Percentiles rank a stretch among this genome's conserved stretches.
phyloP scores from a whole-genome alignment of 306 rosid species.

The Begonia loranthoides region DNA sequence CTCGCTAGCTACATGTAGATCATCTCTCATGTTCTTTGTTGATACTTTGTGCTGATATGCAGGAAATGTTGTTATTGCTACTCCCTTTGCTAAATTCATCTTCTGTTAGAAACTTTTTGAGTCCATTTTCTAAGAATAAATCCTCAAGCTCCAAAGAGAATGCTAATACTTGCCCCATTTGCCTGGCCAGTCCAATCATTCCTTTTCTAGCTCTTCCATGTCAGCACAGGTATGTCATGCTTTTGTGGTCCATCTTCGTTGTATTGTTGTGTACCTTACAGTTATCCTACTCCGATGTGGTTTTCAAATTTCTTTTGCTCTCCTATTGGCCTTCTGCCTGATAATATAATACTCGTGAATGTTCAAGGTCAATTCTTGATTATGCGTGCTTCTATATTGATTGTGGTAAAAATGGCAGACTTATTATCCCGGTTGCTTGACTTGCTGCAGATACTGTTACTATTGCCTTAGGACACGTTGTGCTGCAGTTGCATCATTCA shows the following conservation, averaged over 20 bases:
- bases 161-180: conserved; percentile 60
- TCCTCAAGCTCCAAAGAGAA: conserved; percentile 63
- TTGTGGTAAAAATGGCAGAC: too few species aligned
- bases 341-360: not conserved
- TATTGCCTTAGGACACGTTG: conserved; percentile 94
- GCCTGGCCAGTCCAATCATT: conserved; percentile 73
- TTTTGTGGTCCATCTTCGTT: not conserved
- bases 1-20: too few species aligned
- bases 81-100: conserved; percentile 97
- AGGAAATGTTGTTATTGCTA: conserved; percentile 93
- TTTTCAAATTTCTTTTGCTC: not conserved
- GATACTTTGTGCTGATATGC: conserved; percentile 23
- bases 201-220: conserved; percentile 92
- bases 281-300: not conserved
- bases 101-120: conserved; percentile 58
- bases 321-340: not conserved
- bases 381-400: not conserved
- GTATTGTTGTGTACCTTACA: not conserved
- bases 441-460: conserved; percentile 68
- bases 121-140: conserved; percentile 84
- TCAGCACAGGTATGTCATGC: conserved; percentile 64
- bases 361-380: not conserved
- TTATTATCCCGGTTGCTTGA: not conserved
- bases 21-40: too few species aligned
- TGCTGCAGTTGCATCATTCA: conserved; percentile 72